These are phyloP conservation scores for Drechmeria coniospora DNA, from an alignment of 2,329 filamentous ascomycete genomes.

Conservation along the genomic window DNA sequence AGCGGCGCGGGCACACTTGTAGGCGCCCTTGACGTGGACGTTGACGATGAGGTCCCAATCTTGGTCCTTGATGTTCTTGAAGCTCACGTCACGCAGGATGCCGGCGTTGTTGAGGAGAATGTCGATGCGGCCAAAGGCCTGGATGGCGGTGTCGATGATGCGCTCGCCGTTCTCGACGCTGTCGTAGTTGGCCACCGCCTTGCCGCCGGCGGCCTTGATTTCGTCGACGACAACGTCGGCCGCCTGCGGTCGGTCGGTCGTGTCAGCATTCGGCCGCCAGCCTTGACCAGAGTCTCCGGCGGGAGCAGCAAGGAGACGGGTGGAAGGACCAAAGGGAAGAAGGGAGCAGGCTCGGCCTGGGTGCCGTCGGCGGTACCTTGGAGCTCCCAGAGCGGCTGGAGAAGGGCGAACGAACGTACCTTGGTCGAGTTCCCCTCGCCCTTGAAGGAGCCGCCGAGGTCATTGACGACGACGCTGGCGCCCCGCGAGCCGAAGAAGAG, in stretches of 20 bases:
- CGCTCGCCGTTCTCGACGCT: constrained; percentile 82
- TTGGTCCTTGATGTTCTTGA: constrained; percentile 95
- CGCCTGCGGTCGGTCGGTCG: constrained; percentile 43
- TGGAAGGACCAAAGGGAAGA: constrained; percentile 9
- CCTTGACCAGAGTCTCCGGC: too few species aligned
- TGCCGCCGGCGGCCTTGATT: constrained; percentile 77
- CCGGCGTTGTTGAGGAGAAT: constrained; percentile 96
- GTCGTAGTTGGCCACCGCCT: constrained; percentile 96
- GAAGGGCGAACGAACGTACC: constrained; percentile 43
- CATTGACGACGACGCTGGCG: constrained; percentile 91
- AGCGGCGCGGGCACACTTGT: constrained; percentile 87
- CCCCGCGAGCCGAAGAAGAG: constrained; percentile 84
- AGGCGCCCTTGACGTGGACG: constrained; percentile 85
- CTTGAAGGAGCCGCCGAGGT: constrained; percentile 84
- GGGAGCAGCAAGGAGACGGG: too few species aligned
- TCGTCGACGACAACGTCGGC: constrained; percentile 72
- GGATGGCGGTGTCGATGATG: constrained; percentile 82
- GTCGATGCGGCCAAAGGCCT: constrained; percentile 74
- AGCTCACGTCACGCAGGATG: constrained; percentile 86
- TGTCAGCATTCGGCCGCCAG: too few species aligned
- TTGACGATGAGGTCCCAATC: constrained; percentile 94
- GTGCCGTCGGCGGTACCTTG: constrained; percentile 10
- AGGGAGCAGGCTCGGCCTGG: background rate
- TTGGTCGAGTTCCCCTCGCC: constrained; percentile 79
- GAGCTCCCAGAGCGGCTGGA: too few species aligned